These are phyloP conservation scores for Lumnitzera racemosa DNA, from an alignment of 345 rosid species.

Conservation along the genomic window DNA sequence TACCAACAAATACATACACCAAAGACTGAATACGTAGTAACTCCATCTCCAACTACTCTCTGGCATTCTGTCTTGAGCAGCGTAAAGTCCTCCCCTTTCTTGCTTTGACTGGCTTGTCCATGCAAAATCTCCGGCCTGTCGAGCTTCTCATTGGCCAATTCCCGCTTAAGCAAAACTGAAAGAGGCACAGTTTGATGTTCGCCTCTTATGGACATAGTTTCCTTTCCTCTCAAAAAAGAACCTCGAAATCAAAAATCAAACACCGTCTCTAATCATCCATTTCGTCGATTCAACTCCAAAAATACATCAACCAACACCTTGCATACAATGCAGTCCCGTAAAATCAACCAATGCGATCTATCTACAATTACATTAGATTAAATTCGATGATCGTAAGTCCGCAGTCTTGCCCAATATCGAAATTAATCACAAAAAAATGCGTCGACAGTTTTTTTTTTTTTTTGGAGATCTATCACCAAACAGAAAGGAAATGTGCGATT, in stretches of 20 bases:
- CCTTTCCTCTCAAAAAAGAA: not conserved
- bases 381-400: too few relatives aligned
- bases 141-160: slow-evolving; percentile 70
- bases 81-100: slow-evolving; percentile 92
- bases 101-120: slow-evolving; percentile 86
- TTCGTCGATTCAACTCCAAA: not conserved
- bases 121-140: slow-evolving; percentile 71
- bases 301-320: too few relatives aligned
- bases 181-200: slow-evolving; percentile 89
- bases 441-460: too few relatives aligned
- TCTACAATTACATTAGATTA: too few relatives aligned
- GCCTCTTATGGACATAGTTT: slow-evolving; percentile 46
- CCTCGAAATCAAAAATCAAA: not conserved
- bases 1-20: slow-evolving; percentile 44
- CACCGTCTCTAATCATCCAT: slow-evolving; percentile 3
- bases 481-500: too few relatives aligned
- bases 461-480: too few relatives aligned
- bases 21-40: slow-evolving; percentile 66
- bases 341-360: too few relatives aligned
- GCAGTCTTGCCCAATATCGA: too few relatives aligned
- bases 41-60: slow-evolving; percentile 73
- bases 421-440: too few relatives aligned
- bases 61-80: slow-evolving; percentile 78
- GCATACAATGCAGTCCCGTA: too few relatives aligned
- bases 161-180: slow-evolving; percentile 78